Evolutionary conservation across 2,329 filamentous ascomycete species (phyloP).

Genomic region (Calycina herbarum): DNA sequence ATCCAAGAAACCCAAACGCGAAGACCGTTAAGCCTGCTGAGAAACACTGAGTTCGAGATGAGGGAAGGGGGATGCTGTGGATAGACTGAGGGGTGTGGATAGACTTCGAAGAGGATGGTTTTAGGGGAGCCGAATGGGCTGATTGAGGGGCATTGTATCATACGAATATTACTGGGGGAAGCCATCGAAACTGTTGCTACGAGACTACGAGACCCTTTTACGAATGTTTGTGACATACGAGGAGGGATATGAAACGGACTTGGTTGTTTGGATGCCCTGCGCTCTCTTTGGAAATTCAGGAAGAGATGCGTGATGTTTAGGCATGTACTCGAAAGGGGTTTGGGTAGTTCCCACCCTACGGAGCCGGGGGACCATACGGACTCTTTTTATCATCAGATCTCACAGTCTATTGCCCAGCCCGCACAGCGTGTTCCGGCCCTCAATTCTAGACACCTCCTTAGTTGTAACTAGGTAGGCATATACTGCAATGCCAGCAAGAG

Average conservation of each 20-base stretch:
- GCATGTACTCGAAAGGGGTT: too few relatives aligned
- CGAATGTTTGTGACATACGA: neutral
- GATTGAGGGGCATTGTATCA: constrained; percentile 15
- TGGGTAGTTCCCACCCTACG: too few relatives aligned
- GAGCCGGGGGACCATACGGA: too few relatives aligned
- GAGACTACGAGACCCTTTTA: constrained; percentile 2
- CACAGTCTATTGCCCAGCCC: too few relatives aligned
- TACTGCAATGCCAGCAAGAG: too few relatives aligned
- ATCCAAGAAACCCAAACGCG: constrained; percentile 78
- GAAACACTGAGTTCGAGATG: constrained; percentile 32
- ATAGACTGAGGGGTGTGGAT: neutral
- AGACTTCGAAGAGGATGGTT: neutral
- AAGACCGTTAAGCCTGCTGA: constrained; percentile 37
- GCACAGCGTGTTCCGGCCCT: too few relatives aligned
- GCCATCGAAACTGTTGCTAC: constrained; percentile 7
- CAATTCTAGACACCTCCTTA: too few relatives aligned
- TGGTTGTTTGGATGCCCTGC: neutral
- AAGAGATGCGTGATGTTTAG: too few relatives aligned
- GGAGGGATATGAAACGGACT: neutral
- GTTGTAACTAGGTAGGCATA: too few relatives aligned
- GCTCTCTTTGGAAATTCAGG: too few relatives aligned
- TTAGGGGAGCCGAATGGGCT: neutral
- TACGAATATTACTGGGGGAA: constrained; percentile 11
- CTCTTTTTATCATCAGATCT: too few relatives aligned
- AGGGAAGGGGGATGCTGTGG: neutral